Conservation (phyloP, 257 asterid genomes). For the Mentha longifolia region DNA sequence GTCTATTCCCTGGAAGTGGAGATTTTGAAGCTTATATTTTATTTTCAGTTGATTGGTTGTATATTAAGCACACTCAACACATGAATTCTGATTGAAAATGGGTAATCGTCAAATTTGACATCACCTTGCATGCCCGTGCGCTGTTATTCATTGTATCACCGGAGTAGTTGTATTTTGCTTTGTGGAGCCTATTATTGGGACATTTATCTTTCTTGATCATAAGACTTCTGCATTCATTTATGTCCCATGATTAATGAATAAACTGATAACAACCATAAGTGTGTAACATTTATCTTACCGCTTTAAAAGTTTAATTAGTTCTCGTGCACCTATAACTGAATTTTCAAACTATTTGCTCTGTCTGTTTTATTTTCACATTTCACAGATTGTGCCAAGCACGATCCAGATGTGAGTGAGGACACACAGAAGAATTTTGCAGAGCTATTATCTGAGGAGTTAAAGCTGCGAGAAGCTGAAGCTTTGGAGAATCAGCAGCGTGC, state of each 20-base stretch:
- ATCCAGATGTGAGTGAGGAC: conserved; percentile 83
- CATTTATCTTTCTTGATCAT: neutral
- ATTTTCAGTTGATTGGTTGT: conserved; percentile 2
- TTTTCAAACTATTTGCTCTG: conserved; percentile 4
- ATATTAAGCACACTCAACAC: neutral
- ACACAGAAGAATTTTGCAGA: conserved; percentile 86
- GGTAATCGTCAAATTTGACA: neutral
- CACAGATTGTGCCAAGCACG: conserved; percentile 87
- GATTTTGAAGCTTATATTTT: neutral
- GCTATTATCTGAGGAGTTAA: conserved; percentile 79
- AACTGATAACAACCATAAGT: neutral
- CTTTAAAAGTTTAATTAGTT: conserved; percentile 6
- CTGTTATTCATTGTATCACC: neutral
- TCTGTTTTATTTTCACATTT: conserved; percentile 13
- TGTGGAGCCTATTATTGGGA: neutral
- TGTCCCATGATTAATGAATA: conserved; percentile 7
- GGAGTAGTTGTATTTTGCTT: neutral
- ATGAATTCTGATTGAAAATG: neutral
- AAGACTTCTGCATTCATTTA: neutral
- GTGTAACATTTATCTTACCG: neutral
- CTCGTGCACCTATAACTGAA: neutral
- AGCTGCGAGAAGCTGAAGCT: conserved; percentile 79
- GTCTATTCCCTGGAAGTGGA: conserved; percentile 1
- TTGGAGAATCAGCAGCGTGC: conserved; percentile 82
- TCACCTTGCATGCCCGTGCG: neutral